A percentile compares a stretch with the other conserved stretches of the same genome.
phyloP scores from a whole-genome alignment of 208 protist species.

The Trypanosoma lewisi region DNA sequence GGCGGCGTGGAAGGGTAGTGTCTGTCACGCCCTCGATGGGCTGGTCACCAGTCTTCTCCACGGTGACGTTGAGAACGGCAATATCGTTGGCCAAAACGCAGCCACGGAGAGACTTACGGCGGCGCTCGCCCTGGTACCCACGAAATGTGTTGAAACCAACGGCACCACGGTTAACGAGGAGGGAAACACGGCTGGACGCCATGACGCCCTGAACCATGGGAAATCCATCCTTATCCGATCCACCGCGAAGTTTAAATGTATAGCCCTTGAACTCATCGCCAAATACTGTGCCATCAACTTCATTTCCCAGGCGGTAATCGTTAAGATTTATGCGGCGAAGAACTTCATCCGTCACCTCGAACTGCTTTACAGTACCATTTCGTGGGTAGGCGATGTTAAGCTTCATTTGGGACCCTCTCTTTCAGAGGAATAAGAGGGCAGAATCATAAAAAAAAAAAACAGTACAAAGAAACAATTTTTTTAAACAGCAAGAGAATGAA shows the following conservation, averaged over 20 bases:
- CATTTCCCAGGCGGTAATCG: constrained; percentile 75
- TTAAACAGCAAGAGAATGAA: too few species aligned
- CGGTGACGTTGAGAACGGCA: constrained; percentile 95
- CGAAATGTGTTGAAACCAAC: constrained; percentile 90
- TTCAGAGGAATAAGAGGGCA: too few species aligned
- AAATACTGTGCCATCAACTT: constrained; percentile 30
- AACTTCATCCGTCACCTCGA: constrained; percentile 76
- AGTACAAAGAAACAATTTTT: too few species aligned
- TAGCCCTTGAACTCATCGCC: constrained; percentile 89
- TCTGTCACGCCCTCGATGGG: constrained; percentile 98
- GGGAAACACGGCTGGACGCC: constrained; percentile 94
- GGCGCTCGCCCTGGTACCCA: constrained; percentile 95
- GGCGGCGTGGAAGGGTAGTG: constrained; percentile 88
- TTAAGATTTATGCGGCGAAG: constrained; percentile 78
- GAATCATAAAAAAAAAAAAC: too few species aligned
- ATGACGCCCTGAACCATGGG: constrained; percentile 99
- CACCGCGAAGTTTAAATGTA: constrained; percentile 98
- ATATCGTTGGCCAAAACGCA: constrained; percentile 98
- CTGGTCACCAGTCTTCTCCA: constrained; percentile 96
- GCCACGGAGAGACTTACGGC: constrained; percentile 98
- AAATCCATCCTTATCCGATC: constrained; percentile 99
- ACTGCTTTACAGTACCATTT: constrained; percentile 87
- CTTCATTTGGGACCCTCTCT: constrained; percentile 75
- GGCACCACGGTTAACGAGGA: constrained; percentile 95
- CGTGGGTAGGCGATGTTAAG: constrained; percentile 87